Evolutionary conservation across 2,329 filamentous ascomycete species (phyloP), one percentile per base, ranked within the genome.

Genomic region (Arthrocladium fulminans): DNA sequence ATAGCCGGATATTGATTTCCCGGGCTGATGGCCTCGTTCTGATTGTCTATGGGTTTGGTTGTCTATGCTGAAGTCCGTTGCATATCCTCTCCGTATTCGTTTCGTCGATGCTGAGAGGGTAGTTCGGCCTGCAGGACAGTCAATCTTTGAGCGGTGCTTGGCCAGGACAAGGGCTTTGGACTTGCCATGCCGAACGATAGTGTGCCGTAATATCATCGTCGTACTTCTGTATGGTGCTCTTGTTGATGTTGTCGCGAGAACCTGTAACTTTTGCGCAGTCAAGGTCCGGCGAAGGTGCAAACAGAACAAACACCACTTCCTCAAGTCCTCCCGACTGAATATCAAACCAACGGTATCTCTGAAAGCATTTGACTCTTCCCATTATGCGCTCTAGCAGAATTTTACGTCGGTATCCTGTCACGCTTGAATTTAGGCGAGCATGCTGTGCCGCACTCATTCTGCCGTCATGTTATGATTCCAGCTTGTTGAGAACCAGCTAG

Each of bases 181-280:
- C 37, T 50, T 52, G 56, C 56, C 56, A 52, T 59, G 56, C 38
- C 56, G 56, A 47, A 45, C 51, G 35, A 54, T 54, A 22, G 56
- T 51, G 23, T 57, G 55, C 51, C 56, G 48, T 50, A 59, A 35
- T 49, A 59, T 57, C 56, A 59, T 59, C 6, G 13, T 15, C 10
- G 10, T 35, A 15, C 7, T 40, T n/a, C n/a, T n/a, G n/a, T n/a
- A n/a, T n/a, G n/a, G 25, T 41, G 15, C 24, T 10, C 17, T 34
- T 13, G 23, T n/a, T 37, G 32, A 15, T 42, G 25, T 27, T 20
- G 17, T 25, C 7, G n/a, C 13, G 32, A 7, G 6, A 5, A n/a
- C 32, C 13, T 35, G 32, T 7, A 15, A 40, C 34, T 39, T 27
- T 47, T 32, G 20, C 20, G 3, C 32, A 35, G 47, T 24, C 15